Conservation (phyloP, 306 rosid species). For the Prosopis cineraria region DNA sequence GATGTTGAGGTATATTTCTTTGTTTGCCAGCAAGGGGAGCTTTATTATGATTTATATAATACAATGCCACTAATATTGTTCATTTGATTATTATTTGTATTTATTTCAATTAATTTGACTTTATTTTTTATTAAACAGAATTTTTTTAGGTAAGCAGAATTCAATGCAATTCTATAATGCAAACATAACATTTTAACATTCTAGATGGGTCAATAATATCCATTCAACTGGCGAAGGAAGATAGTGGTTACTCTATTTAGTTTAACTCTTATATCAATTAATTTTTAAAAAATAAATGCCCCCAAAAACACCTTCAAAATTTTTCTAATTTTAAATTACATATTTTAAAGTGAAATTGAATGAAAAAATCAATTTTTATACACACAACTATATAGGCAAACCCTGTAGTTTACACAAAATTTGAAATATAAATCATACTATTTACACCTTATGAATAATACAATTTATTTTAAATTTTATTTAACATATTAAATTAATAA, state of each 20-base stretch:
- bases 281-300: too few relatives aligned
- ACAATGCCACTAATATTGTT: not conserved
- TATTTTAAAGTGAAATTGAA: not conserved
- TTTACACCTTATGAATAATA: not conserved
- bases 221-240: not conserved
- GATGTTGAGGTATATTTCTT: not conserved
- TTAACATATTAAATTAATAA: not conserved
- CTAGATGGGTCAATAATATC: not conserved
- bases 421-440: too few relatives aligned
- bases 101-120: not conserved
- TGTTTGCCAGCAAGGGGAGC: not conserved
- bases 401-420: too few relatives aligned
- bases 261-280: not conserved
- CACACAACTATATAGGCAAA: too few relatives aligned
- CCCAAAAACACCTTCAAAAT: too few relatives aligned
- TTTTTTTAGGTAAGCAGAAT: not conserved
- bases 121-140: not conserved
- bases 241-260: not conserved
- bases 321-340: not conserved
- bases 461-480: too few relatives aligned
- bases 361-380: too few relatives aligned
- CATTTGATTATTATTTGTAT: not conserved
- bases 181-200: not conserved
- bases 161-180: not conserved
- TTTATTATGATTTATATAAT: not conserved